Evolutionary conservation across 441 rosid species (phyloP), one percentile per base, ranked within the genome.

Genomic region (Omphalea diandra): DNA sequence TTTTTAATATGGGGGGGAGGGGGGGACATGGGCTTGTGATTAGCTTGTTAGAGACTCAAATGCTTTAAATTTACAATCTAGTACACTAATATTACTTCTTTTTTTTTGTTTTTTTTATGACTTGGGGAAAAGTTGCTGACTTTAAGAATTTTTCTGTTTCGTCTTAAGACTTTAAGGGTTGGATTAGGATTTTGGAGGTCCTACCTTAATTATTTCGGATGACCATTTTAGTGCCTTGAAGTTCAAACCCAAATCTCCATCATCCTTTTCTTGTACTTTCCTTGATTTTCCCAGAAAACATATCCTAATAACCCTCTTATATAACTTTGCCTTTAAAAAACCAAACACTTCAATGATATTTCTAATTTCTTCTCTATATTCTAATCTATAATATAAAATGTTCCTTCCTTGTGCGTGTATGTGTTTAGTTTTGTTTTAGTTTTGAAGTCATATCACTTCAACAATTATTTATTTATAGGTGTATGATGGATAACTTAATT

Each of bases 11-110:
- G n/a, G n/a, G n/a, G n/a, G n/a, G n/a, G n/a, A n/a, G n/a, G n/a
- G n/a, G 67, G 83, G 83, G 73, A 83, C 85, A 77, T 75, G 83
- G 77, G 69, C 64, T 79, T 52, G 65, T 56, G 15, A 71, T 77
- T 73, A 67, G 56, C 75, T 71, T 79, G n/a, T 79, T 54, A 58
- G 70, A 57, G 73, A 72, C 59, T 60, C 65, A 67, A 66, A 50
- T 76, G 69, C 73, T 70, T 79, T 73, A 35, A 40, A 70, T 29
- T 70, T 49, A 62, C 63, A 65, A 66, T 59, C 31, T 8, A n/a
- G 69, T 67, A 54, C 76, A n/a, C n/a, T n/a, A n/a, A n/a, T n/a
- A n/a, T n/a, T n/a, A n/a, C n/a, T n/a, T n/a, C n/a, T n/a, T n/a
- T n/a, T n/a, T n/a, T n/a, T n/a, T n/a, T n/a, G n/a, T n/a, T n/a